Evolutionary conservation across 257 asterid genomes (phyloP).

Genomic region (Salvia miltiorrhiza): DNA sequence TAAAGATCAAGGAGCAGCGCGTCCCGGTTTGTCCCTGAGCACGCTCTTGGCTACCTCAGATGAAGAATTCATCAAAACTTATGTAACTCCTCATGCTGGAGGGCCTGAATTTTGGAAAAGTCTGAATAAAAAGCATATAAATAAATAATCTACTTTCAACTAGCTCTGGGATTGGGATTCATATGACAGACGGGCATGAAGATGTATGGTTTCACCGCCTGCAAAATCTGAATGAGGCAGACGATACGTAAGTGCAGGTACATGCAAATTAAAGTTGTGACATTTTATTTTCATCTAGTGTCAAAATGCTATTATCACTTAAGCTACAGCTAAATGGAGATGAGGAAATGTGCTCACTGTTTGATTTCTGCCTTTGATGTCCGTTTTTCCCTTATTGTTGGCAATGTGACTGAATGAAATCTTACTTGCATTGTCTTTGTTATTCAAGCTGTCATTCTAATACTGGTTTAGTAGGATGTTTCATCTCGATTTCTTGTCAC

Average conservation of each 20-base stretch:
- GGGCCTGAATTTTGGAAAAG: slow-evolving; percentile 55
- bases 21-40: slow-evolving; percentile 52
- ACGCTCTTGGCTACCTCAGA: slow-evolving; percentile 61
- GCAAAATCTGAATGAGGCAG: slow-evolving; percentile 6
- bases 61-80: slow-evolving; percentile 32
- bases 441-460: background rate
- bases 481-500: background rate
- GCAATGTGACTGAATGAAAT: background rate
- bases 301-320: background rate
- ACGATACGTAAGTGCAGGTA: slow-evolving; percentile 16
- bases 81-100: slow-evolving; percentile 52
- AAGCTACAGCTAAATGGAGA: too few relatives aligned
- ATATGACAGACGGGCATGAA: background rate
- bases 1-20: slow-evolving; percentile 36
- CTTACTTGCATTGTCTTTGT: background rate
- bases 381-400: background rate
- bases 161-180: background rate
- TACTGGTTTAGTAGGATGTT: background rate
- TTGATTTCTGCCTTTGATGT: background rate
- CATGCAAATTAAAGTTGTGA: background rate
- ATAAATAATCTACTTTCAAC: background rate
- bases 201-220: background rate
- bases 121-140: slow-evolving; percentile 38
- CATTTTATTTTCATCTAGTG: background rate
- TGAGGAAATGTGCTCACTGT: background rate